Percentiles rank a stretch among this genome's conserved stretches.
These are phyloP conservation scores for Hirschfeldia incana DNA, from an alignment of 345 rosid genomes.

Conservation along the genomic window DNA sequence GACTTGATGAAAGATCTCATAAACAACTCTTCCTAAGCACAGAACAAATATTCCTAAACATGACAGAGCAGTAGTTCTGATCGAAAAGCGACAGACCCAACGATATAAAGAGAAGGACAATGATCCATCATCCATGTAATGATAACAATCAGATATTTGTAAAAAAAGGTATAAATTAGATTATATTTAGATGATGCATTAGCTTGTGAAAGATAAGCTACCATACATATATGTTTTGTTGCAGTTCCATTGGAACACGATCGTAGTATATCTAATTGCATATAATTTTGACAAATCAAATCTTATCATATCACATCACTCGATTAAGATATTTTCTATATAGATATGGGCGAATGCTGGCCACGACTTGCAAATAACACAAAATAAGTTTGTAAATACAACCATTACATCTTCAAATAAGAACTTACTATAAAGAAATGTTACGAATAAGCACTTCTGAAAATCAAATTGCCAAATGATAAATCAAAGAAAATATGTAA, in stretches of 20 bases:
- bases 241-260: neutral
- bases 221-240: neutral
- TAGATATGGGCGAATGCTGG: neutral
- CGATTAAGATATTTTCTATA: neutral
- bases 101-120: neutral
- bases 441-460: neutral
- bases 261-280: neutral
- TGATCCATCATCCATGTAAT: too few relatives aligned
- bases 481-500: neutral
- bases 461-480: neutral
- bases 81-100: neutral
- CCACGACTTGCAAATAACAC: neutral
- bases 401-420: neutral
- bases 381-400: neutral
- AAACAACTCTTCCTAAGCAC: neutral
- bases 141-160: neutral
- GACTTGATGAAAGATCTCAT: neutral
- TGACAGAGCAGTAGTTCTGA: neutral
- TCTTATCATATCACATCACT: neutral
- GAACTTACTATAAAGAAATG: neutral
- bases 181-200: neutral
- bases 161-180: neutral
- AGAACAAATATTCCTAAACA: neutral
- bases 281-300: neutral
- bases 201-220: neutral